Conservation (phyloP, 352 stramenopile species). For the Globisporangium heterothallicum region DNA sequence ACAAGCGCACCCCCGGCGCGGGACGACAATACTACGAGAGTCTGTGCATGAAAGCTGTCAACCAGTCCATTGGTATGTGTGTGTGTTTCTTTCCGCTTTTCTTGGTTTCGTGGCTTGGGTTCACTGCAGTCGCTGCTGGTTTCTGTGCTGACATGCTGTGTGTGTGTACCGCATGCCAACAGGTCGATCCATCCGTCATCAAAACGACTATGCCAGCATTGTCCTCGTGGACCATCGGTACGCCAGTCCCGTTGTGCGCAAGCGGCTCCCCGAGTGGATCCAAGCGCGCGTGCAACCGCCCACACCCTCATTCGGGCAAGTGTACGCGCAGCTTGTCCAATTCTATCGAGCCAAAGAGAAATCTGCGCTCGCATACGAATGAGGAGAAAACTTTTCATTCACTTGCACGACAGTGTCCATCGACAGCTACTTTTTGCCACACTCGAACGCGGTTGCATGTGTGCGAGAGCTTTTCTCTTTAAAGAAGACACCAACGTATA, state of each 20-base stretch:
- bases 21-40: conserved; percentile 95
- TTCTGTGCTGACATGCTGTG: too few relatives aligned
- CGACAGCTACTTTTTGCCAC: neutral
- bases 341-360: conserved; percentile 65
- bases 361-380: conserved; percentile 9
- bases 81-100: neutral
- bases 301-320: conserved; percentile 51
- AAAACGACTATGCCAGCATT: conserved; percentile 96
- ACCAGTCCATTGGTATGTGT: conserved; percentile 96
- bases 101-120: too few relatives aligned
- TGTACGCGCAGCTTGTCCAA: conserved; percentile 70
- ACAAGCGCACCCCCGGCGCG: conserved; percentile 50
- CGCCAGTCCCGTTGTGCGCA: conserved; percentile 47
- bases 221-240: conserved; percentile 96
- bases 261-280: conserved; percentile 77
- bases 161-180: too few relatives aligned
- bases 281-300: conserved; percentile 64
- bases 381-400: conserved; percentile 21
- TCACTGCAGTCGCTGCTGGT: too few relatives aligned
- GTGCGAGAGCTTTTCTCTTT: too few relatives aligned
- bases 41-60: conserved; percentile 98
- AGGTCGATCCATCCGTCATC: conserved; percentile 96
- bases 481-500: too few relatives aligned
- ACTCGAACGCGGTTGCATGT: too few relatives aligned
- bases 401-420: too few relatives aligned